These are phyloP conservation scores for Cicer chorassanicum DNA, from an alignment of 306 rosid genomes.

Conservation along the genomic window DNA sequence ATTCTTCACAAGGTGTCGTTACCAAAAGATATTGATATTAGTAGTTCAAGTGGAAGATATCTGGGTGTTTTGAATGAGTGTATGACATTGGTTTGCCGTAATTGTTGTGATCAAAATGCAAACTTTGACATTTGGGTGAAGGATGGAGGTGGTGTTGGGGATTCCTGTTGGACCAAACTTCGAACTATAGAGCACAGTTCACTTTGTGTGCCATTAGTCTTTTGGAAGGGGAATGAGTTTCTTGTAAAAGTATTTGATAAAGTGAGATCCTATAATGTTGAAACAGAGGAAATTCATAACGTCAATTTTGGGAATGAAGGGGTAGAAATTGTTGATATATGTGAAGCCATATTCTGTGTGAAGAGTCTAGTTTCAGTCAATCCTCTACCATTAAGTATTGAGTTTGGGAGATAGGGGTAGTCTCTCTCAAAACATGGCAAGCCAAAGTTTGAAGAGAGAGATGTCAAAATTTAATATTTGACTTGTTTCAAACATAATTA, in stretches of 20 bases:
- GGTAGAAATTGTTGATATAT: neutral
- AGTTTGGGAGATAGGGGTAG: neutral
- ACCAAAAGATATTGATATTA: constrained; percentile 9
- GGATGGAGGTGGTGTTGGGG: neutral
- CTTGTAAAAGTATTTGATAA: constrained; percentile 17
- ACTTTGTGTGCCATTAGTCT: neutral
- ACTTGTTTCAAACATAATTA: too few species aligned
- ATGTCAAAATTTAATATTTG: too few species aligned
- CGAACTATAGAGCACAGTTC: constrained; percentile 5
- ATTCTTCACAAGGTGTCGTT: neutral
- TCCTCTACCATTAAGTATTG: neutral
- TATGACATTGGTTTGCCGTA: constrained; percentile 1
- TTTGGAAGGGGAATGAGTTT: constrained; percentile 22
- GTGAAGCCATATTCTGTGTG: neutral
- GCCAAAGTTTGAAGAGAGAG: too few species aligned
- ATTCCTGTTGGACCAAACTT: constrained; percentile 5
- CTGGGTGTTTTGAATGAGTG: neutral
- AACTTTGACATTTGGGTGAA: constrained; percentile 7
- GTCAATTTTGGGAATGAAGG: constrained; percentile 1
- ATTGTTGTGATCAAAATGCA: neutral
- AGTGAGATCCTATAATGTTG: constrained; percentile 1
- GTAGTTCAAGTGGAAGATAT: constrained; percentile 1
- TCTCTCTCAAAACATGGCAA: neutral
- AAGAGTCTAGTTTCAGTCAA: constrained; percentile 7
- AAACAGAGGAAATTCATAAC: neutral